Percentiles rank a stretch among this genome's conserved stretches.
Evolutionary conservation across 2,329 filamentous ascomycete species (phyloP).

Genomic region (Drechslerella coelobrocha): DNA sequence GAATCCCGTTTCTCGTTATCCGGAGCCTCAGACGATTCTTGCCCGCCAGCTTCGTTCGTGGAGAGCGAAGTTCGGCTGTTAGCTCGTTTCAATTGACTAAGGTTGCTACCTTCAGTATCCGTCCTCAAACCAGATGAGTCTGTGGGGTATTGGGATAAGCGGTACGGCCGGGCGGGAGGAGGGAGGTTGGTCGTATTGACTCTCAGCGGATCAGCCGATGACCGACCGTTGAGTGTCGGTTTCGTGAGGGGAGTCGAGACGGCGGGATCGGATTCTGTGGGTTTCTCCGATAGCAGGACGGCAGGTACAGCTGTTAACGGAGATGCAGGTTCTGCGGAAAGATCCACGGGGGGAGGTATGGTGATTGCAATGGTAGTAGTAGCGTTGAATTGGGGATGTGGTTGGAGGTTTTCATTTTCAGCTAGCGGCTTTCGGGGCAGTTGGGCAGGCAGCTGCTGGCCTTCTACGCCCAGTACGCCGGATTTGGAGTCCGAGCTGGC

Average conservation of each 20-base stretch:
- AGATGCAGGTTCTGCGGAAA: slow-evolving; percentile 6
- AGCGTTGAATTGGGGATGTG: slow-evolving; percentile 21
- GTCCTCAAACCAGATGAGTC: slow-evolving; percentile 30
- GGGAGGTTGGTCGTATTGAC: slow-evolving; percentile 51
- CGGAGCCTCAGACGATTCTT: slow-evolving; percentile 19
- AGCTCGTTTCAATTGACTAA: slow-evolving; percentile 33
- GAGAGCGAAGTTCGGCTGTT: slow-evolving; percentile 29
- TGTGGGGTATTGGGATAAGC: slow-evolving; percentile 31
- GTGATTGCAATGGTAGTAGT: not conserved
- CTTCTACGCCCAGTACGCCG: slow-evolving; percentile 24
- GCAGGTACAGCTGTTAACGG: slow-evolving; percentile 1
- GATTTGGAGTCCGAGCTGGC: slow-evolving; percentile 28
- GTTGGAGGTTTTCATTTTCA: slow-evolving; percentile 46
- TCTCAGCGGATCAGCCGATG: slow-evolving; percentile 24
- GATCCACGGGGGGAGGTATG: slow-evolving; percentile 5
- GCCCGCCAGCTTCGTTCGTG: slow-evolving; percentile 14
- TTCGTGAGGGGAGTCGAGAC: not conserved
- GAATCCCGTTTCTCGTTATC: slow-evolving; percentile 24
- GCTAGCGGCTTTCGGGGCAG: slow-evolving; percentile 41
- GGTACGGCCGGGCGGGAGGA: slow-evolving; percentile 32
- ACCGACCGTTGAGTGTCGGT: slow-evolving; percentile 17
- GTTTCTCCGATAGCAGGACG: slow-evolving; percentile 13
- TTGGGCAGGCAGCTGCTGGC: not conserved
- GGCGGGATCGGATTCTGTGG: not conserved
- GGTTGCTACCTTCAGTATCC: slow-evolving; percentile 23